Percentiles rank a stretch among this genome's conserved stretches.
These are phyloP conservation scores for Lepiota subincarnata DNA, from an alignment of 768 basidiomycete species.

Conservation along the genomic window DNA sequence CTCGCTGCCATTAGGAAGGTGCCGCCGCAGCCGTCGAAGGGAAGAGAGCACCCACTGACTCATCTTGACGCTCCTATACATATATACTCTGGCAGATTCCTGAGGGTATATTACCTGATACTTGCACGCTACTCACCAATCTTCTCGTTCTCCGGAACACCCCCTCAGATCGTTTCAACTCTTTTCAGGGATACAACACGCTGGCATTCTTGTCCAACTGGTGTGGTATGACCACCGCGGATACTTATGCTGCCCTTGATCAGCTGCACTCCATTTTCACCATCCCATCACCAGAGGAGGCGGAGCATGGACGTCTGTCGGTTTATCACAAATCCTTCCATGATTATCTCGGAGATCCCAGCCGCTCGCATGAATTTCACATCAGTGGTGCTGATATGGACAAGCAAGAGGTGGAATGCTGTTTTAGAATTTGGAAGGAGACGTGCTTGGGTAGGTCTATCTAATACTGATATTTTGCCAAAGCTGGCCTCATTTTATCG, in stretches of 20 bases:
- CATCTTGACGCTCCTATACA: neutral
- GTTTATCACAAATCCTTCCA: too few species aligned
- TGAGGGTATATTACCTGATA: neutral
- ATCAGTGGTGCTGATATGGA: too few species aligned
- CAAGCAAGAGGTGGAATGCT: too few species aligned
- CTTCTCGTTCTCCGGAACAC: neutral
- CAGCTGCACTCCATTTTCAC: too few species aligned
- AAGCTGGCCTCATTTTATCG: too few species aligned
- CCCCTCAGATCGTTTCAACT: neutral
- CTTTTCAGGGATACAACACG: neutral
- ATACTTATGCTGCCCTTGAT: neutral
- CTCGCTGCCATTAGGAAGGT: neutral
- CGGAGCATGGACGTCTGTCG: too few species aligned
- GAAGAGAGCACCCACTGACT: neutral
- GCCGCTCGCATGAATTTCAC: too few species aligned
- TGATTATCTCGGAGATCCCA: too few species aligned
- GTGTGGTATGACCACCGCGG: neutral
- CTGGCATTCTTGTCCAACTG: neutral
- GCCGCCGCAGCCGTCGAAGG: neutral
- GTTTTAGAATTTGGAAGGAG: too few species aligned
- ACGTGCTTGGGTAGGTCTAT: too few species aligned
- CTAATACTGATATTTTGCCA: too few species aligned
- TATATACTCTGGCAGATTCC: neutral
- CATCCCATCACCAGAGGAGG: too few species aligned
- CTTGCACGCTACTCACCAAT: neutral